Evolutionary conservation across 306 rosid species (phyloP).

Genomic region (Pyrus pyrifolia): DNA sequence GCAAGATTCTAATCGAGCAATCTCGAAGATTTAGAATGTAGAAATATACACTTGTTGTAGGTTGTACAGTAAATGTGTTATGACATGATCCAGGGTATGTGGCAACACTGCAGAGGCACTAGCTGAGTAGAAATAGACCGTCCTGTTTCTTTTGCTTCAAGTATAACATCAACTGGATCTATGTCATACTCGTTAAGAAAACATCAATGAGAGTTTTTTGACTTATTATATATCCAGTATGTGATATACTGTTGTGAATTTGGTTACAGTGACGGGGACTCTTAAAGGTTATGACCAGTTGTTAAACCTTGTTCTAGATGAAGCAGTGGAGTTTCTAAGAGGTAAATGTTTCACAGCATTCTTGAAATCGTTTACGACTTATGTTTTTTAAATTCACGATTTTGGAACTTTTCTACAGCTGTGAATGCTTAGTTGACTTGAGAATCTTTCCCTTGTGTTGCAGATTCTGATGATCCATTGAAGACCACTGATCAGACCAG

Average conservation of each 20-base stretch:
- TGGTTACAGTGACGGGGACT: slow-evolving; percentile 72
- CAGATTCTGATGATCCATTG: slow-evolving; percentile 71
- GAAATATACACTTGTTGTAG: not conserved
- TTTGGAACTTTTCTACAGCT: not conserved
- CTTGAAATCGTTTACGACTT: not conserved
- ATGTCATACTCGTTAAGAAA: not conserved
- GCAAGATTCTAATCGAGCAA: not conserved
- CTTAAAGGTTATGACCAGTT: slow-evolving; percentile 95
- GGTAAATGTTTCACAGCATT: slow-evolving; percentile 35
- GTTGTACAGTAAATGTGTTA: not conserved
- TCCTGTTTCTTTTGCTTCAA: not conserved
- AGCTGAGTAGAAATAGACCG: not conserved
- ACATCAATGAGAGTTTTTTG: not conserved
- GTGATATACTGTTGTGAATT: slow-evolving; percentile 8
- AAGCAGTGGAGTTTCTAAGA: slow-evolving; percentile 84
- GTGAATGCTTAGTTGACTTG: not conserved
- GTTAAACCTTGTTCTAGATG: slow-evolving; percentile 89
- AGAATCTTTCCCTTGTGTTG: not conserved
- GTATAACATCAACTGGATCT: not conserved
- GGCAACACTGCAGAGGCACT: not conserved
- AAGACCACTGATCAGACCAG: slow-evolving; percentile 83
- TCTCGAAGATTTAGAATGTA: not conserved
- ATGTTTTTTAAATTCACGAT: not conserved
- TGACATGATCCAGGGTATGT: not conserved
- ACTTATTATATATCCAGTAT: not conserved